Evolutionary conservation across 73 alveolate genomes (phyloP).

Genomic region (Effrenium voratum): DNA sequence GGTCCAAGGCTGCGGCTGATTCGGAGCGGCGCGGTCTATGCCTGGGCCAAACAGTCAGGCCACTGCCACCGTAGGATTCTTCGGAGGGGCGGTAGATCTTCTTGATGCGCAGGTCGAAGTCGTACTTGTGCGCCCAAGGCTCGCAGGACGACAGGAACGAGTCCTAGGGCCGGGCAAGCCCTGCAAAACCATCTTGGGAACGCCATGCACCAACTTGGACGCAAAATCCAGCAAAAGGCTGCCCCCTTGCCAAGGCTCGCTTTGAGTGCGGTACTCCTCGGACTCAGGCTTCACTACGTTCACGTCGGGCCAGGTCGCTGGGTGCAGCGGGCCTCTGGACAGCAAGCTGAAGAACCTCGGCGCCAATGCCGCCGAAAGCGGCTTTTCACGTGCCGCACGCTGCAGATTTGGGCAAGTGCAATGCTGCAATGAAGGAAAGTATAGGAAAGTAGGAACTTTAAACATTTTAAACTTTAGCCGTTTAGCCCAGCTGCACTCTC

Average conservation of each 20-base stretch:
- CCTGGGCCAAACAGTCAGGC: no score
- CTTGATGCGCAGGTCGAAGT: conserved; percentile 52
- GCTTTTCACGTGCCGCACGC: no score
- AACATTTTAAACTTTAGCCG: background rate
- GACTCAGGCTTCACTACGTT: conserved; percentile 20
- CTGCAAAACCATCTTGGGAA: background rate
- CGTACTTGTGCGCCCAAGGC: conserved; percentile 92
- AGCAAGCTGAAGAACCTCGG: conserved; percentile 64
- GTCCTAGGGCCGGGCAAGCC: background rate
- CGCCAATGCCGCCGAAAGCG: background rate
- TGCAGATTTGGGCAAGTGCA: background rate
- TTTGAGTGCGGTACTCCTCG: background rate
- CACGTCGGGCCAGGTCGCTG: conserved; percentile 62
- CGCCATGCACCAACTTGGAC: background rate
- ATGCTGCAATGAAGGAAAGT: background rate
- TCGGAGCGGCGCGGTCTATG: no score
- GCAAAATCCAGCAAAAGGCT: background rate
- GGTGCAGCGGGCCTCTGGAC: conserved; percentile 32
- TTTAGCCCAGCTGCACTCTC: conserved; percentile 14
- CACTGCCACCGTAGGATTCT: no score
- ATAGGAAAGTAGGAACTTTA: background rate
- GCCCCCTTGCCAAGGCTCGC: background rate
- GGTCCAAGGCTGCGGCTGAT: no score
- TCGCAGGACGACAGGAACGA: background rate
- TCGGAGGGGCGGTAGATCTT: conserved; percentile 20